Conservation (phyloP, 1,284 basidiomycete genomes). For the Moniliophthora roreri region DNA sequence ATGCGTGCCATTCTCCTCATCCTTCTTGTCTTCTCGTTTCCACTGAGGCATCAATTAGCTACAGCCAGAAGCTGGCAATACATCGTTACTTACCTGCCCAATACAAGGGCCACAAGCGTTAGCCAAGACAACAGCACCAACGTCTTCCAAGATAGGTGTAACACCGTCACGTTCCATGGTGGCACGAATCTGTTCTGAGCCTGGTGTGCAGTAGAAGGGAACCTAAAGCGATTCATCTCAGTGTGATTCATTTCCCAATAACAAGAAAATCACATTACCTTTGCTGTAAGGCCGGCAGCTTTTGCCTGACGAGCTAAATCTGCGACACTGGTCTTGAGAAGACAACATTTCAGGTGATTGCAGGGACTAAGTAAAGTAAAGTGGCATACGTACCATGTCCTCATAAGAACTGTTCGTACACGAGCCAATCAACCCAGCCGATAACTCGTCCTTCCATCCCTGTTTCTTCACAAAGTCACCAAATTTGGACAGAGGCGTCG, state of each 20-base stretch:
- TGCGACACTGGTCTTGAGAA: constrained; percentile 43
- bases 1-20: constrained; percentile 86
- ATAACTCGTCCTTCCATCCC: constrained; percentile 91
- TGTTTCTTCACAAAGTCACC: constrained; percentile 78
- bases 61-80: constrained; percentile 8
- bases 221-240: constrained; percentile 44
- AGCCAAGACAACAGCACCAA: constrained; percentile 91
- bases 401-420: constrained; percentile 98
- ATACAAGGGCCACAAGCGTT: constrained; percentile 99
- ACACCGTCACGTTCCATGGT: constrained; percentile 96
- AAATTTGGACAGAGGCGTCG: constrained; percentile 94
- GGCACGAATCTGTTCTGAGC: constrained; percentile 96
- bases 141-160: constrained; percentile 77
- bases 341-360: no score
- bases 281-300: constrained; percentile 76
- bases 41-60: constrained; percentile 49
- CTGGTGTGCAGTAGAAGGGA: constrained; percentile 96
- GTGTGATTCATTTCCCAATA: constrained; percentile 1
- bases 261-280: constrained; percentile 42
- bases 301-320: constrained; percentile 91
- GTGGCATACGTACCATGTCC: constrained; percentile 71
- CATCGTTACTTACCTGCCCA: constrained; percentile 68
- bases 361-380: background rate
- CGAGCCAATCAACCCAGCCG: constrained; percentile 92
- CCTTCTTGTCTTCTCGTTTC: constrained; percentile 91